phyloP scores from a whole-genome alignment of 345 rosid genomes.

The Eucalyptus polybractea region DNA sequence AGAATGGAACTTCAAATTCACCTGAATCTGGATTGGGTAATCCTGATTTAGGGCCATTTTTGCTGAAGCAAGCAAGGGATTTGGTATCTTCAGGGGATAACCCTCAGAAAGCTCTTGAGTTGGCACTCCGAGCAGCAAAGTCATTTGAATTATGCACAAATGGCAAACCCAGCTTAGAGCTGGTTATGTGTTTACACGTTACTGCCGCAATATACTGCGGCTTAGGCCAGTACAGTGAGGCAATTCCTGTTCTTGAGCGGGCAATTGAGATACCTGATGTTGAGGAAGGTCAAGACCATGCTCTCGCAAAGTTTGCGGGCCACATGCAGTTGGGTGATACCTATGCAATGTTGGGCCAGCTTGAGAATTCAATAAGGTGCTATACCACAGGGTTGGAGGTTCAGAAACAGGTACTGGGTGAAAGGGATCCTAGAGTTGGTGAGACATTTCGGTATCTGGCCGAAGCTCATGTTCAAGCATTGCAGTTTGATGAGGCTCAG shows the following conservation, averaged over 20 bases:
- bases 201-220: slow-evolving; percentile 75
- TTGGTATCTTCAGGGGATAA: slow-evolving; percentile 66
- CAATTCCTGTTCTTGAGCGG: slow-evolving; percentile 67
- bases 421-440: slow-evolving; percentile 64
- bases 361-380: slow-evolving; percentile 63
- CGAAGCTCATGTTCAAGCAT: slow-evolving; percentile 81
- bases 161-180: slow-evolving; percentile 59
- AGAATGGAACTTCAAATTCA: slow-evolving; percentile 29
- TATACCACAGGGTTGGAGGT: slow-evolving; percentile 63
- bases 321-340: slow-evolving; percentile 95
- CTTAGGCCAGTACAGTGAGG: slow-evolving; percentile 60
- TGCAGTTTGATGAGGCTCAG: slow-evolving; percentile 73
- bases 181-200: slow-evolving; percentile 81
- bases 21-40: slow-evolving; percentile 26
- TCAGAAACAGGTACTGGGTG: slow-evolving; percentile 69
- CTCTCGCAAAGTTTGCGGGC: slow-evolving; percentile 82
- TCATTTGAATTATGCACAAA: slow-evolving; percentile 52
- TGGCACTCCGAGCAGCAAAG: slow-evolving; percentile 61
- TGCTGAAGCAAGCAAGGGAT: slow-evolving; percentile 67
- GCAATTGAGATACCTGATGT: slow-evolving; percentile 58
- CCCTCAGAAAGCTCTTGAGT: slow-evolving; percentile 55
- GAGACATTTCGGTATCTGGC: slow-evolving; percentile 81
- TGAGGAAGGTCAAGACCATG: slow-evolving; percentile 69
- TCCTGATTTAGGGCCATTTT: slow-evolving; percentile 59
- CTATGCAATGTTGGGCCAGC: slow-evolving; percentile 76